A percentile compares a stretch with the other conserved stretches of the same genome.
These are phyloP conservation scores for Sporothrix sp. DNA, from an alignment of 2,329 filamentous ascomycete species.

Conservation along the genomic window DNA sequence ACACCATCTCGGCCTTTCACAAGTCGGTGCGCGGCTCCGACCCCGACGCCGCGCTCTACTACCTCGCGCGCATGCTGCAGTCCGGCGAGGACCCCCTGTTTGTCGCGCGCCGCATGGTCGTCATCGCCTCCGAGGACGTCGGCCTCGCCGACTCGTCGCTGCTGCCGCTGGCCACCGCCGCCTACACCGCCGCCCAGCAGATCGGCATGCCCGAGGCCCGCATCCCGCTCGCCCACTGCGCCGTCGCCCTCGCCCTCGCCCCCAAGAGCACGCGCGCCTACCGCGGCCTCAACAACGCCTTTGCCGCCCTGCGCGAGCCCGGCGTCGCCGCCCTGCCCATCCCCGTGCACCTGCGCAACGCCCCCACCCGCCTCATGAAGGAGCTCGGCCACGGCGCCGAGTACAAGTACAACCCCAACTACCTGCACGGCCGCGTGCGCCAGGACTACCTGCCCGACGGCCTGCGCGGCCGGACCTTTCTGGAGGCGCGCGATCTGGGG, in stretches of 20 bases:
- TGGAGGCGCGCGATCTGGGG: constrained; percentile 74
- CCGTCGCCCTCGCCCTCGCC: constrained; percentile 69
- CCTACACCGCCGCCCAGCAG: constrained; percentile 82
- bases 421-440: constrained; percentile 65
- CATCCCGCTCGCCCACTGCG: constrained; percentile 81
- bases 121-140: constrained; percentile 90
- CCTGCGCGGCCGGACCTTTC: constrained; percentile 59
- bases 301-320: constrained; percentile 68
- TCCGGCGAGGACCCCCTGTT: constrained; percentile 90
- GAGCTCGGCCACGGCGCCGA: constrained; percentile 82
- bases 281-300: constrained; percentile 69
- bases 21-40: constrained; percentile 87
- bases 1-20: constrained; percentile 94
- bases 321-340: constrained; percentile 74
- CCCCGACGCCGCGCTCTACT: constrained; percentile 83
- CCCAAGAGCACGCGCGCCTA: constrained; percentile 86
- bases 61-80: constrained; percentile 89
- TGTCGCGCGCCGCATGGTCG: constrained; percentile 84
- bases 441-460: constrained; percentile 87
- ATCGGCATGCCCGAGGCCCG: constrained; percentile 92
- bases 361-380: constrained; percentile 85
- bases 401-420: constrained; percentile 97
- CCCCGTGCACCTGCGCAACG: constrained; percentile 81
- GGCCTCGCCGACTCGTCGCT: constrained; percentile 81
- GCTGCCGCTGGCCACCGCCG: constrained; percentile 72